These are phyloP conservation scores for Linum usitatissimum DNA, from an alignment of 345 rosid genomes.

Conservation along the genomic window DNA sequence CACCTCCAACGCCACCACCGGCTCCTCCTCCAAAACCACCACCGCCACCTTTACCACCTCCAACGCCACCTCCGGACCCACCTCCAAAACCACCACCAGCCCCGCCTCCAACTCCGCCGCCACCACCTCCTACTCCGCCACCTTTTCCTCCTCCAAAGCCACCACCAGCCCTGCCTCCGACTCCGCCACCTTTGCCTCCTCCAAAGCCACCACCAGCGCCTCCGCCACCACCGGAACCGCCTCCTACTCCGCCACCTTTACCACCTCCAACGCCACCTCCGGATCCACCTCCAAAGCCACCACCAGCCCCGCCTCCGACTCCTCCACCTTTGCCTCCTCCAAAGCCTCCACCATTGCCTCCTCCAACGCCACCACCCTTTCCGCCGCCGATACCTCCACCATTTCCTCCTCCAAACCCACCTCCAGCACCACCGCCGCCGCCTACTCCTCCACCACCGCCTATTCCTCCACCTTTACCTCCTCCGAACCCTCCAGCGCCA, in stretches of 20 bases:
- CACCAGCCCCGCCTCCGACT: neutral
- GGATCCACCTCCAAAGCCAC: neutral
- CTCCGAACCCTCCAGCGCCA: constrained; percentile 3
- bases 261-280: constrained; percentile 3
- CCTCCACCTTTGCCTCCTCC: neutral
- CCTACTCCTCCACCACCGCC: neutral
- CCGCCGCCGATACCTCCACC: neutral
- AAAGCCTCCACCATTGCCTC: neutral
- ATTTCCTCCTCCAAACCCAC: neutral
- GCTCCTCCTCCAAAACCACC: neutral
- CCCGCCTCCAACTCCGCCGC: neutral
- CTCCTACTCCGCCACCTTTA: neutral
- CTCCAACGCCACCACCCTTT: neutral
- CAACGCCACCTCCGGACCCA: too few species aligned
- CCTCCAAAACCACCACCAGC: too few species aligned
- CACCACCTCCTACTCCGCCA: neutral
- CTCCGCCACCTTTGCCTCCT: neutral
- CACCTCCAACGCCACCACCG: neutral
- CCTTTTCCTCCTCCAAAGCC: neutral
- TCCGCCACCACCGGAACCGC: neutral
- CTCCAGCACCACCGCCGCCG: neutral
- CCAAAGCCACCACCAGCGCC: neutral
- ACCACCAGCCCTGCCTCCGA: neutral
- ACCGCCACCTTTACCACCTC: neutral
- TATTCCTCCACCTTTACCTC: constrained; percentile 1